A percentile compares a stretch with the other conserved stretches of the same genome.
These are phyloP conservation scores for Vigna nakashimae DNA, from an alignment of 306 rosid genomes.

Conservation along the genomic window DNA sequence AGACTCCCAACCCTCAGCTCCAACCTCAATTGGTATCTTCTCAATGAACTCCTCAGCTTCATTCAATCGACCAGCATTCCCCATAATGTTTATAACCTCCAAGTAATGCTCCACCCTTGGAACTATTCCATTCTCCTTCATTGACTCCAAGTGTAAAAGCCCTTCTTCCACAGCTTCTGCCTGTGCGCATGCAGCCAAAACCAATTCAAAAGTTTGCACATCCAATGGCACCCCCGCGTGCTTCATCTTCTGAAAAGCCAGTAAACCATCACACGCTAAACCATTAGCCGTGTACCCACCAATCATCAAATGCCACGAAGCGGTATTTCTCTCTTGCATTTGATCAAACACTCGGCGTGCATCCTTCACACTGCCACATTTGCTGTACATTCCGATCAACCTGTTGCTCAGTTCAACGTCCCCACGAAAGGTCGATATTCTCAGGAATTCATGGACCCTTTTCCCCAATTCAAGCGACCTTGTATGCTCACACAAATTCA, in stretches of 20 bases:
- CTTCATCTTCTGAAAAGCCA: slow-evolving; percentile 69
- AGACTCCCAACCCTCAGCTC: slow-evolving; percentile 56
- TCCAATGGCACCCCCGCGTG: slow-evolving; percentile 57
- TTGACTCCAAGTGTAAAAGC: slow-evolving; percentile 50
- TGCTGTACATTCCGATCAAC: slow-evolving; percentile 59
- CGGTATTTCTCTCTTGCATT: slow-evolving; percentile 61
- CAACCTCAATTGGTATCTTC: slow-evolving; percentile 63
- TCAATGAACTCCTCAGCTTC: slow-evolving; percentile 78
- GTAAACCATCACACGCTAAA: slow-evolving; percentile 62
- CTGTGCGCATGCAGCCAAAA: slow-evolving; percentile 71
- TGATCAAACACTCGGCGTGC: slow-evolving; percentile 79
- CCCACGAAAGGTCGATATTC: slow-evolving; percentile 52
- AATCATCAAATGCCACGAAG: slow-evolving; percentile 75
- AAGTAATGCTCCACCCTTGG: slow-evolving; percentile 66
- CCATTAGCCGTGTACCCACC: slow-evolving; percentile 63
- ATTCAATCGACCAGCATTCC: slow-evolving; percentile 70
- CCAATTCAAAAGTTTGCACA: slow-evolving; percentile 56
- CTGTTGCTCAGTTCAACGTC: slow-evolving; percentile 60
- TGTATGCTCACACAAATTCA: slow-evolving; percentile 60
- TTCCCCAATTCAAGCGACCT: slow-evolving; percentile 59
- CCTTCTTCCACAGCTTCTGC: slow-evolving; percentile 76
- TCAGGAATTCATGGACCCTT: slow-evolving; percentile 62
- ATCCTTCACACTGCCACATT: slow-evolving; percentile 69
- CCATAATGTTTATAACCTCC: slow-evolving; percentile 62
- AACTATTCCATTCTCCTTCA: slow-evolving; percentile 62